Percentiles rank a stretch among this genome's conserved stretches.
phyloP scores from a whole-genome alignment of 140 eudicot genomes.

The Ambrosia hybrid region DNA sequence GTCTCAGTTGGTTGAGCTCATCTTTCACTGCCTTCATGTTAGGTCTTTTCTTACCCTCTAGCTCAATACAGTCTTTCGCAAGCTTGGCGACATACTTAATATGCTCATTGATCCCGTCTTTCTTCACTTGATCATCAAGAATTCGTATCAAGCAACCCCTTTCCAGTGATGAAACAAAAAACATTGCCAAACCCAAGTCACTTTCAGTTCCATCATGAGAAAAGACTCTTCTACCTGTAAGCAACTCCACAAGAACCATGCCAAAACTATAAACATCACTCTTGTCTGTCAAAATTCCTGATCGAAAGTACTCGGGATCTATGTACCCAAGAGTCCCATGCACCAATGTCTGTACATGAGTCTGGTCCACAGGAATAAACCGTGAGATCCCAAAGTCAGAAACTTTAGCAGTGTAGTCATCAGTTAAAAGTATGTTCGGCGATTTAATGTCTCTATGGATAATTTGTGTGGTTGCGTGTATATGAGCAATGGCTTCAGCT shows the following conservation, averaged over 20 bases:
- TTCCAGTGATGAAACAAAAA: slow-evolving; percentile 34
- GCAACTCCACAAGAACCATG: slow-evolving; percentile 46
- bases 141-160: slow-evolving; percentile 29
- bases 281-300: slow-evolving; percentile 38
- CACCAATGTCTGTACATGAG: slow-evolving; percentile 24
- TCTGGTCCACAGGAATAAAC: slow-evolving; percentile 15
- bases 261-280: slow-evolving; percentile 55
- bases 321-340: slow-evolving; percentile 28
- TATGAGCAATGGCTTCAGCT: slow-evolving; percentile 24
- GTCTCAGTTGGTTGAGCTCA: slow-evolving; percentile 7
- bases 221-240: slow-evolving; percentile 40
- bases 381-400: slow-evolving; percentile 32
- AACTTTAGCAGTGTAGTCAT: slow-evolving; percentile 20
- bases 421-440: slow-evolving; percentile 24
- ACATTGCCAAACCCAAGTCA: slow-evolving; percentile 36
- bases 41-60: slow-evolving; percentile 37
- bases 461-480: slow-evolving; percentile 22
- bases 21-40: slow-evolving; percentile 29
- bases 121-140: slow-evolving; percentile 39
- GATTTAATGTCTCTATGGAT: slow-evolving; percentile 27
- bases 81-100: slow-evolving; percentile 25
- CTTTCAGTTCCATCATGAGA: slow-evolving; percentile 38
- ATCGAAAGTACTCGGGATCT: slow-evolving; percentile 38
- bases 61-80: slow-evolving; percentile 30
- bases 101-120: slow-evolving; percentile 36